phyloP scores from a whole-genome alignment of 345 rosid genomes.

The Mangifera indica region DNA sequence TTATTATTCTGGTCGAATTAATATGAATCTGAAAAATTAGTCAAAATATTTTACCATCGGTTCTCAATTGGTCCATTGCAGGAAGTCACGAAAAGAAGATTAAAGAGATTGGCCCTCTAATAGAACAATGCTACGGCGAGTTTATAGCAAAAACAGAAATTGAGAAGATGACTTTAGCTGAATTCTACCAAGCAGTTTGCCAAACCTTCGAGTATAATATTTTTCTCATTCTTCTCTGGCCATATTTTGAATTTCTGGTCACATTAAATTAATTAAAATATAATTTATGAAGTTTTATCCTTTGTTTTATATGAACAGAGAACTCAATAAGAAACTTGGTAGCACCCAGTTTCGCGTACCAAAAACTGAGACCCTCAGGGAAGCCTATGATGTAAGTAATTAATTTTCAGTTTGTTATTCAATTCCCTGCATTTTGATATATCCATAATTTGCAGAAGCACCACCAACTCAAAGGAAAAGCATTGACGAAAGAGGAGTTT shows the following conservation, averaged over 20 bases:
- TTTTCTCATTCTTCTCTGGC: not conserved
- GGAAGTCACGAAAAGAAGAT: slow-evolving; percentile 42
- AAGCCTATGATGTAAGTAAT: slow-evolving; percentile 42
- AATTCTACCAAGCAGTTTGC: slow-evolving; percentile 52
- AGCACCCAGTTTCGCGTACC: slow-evolving; percentile 72
- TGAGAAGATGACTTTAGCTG: slow-evolving; percentile 23
- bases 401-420: too few species aligned
- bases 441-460: slow-evolving; percentile 38
- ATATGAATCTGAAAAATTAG: too few species aligned
- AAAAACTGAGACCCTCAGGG: slow-evolving; percentile 25
- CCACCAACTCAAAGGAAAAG: slow-evolving; percentile 27
- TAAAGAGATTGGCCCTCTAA: slow-evolving; percentile 39
- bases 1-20: too few species aligned
- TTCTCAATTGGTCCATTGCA: slow-evolving; percentile 1
- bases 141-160: slow-evolving; percentile 20
- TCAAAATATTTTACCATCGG: too few species aligned
- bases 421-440: too few species aligned
- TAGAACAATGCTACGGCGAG: slow-evolving; percentile 40
- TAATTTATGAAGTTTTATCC: not conserved
- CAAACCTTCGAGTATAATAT: slow-evolving; percentile 55
- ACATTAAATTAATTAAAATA: not conserved
- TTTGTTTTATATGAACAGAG: slow-evolving; percentile 30
- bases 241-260: not conserved
- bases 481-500: slow-evolving; percentile 54
- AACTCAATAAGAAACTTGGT: slow-evolving; percentile 58